phyloP scores from a whole-genome alignment of 2,329 filamentous ascomycete species.

The Penicillium thymicola region DNA sequence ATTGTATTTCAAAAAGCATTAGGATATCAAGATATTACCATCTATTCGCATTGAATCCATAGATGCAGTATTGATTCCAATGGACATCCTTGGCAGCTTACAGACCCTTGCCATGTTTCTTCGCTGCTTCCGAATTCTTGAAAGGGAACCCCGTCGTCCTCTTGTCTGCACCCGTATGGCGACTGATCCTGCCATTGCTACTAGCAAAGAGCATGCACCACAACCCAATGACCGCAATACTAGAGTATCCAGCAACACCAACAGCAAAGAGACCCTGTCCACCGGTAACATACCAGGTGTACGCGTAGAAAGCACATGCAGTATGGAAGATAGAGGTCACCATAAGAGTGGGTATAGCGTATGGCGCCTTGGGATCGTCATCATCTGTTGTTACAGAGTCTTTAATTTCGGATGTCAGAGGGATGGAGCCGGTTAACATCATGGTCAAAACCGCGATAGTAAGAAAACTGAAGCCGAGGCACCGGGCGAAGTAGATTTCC shows the following conservation, averaged over 20 bases:
- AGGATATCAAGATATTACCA: background rate
- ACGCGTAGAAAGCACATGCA: slow-evolving; percentile 62
- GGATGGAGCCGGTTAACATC: slow-evolving; percentile 67
- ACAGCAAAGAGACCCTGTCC: slow-evolving; percentile 59
- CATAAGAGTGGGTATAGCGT: slow-evolving; percentile 63
- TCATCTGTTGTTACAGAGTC: slow-evolving; percentile 44
- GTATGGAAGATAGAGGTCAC: slow-evolving; percentile 67
- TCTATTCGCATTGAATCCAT: background rate
- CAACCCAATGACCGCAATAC: slow-evolving; percentile 60
- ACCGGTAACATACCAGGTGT: slow-evolving; percentile 60
- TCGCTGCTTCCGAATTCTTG: slow-evolving; percentile 56
- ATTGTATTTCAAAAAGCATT: background rate
- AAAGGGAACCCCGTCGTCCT: slow-evolving; percentile 65
- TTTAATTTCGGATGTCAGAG: slow-evolving; percentile 53
- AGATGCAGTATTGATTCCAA: background rate
- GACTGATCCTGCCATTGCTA: slow-evolving; percentile 55
- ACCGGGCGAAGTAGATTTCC: slow-evolving; percentile 71
- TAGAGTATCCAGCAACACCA: slow-evolving; percentile 56
- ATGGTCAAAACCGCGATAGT: slow-evolving; percentile 62
- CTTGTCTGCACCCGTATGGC: slow-evolving; percentile 65
- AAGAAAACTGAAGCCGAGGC: slow-evolving; percentile 65
- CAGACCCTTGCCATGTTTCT: slow-evolving; percentile 41
- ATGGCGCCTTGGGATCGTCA: slow-evolving; percentile 54
- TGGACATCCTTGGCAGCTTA: background rate
- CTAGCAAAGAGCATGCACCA: slow-evolving; percentile 63